A percentile compares a stretch with the other conserved stretches of the same genome.
Conservation (phyloP, 2,329 filamentous ascomycete species). For the Colletotrichum sp. region DNA sequence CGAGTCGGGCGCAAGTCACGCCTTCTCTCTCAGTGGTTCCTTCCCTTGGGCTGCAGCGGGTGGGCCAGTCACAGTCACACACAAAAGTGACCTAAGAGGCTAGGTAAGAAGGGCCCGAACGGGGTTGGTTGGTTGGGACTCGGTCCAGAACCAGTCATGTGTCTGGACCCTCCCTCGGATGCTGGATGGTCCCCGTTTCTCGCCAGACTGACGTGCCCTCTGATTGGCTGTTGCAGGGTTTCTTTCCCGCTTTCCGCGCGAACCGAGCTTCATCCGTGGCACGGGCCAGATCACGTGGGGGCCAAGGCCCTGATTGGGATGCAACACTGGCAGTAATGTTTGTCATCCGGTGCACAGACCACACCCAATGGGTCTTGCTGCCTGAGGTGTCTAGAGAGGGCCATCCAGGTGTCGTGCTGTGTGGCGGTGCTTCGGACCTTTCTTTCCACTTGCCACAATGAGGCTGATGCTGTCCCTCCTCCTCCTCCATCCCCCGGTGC, state of each 20-base stretch:
- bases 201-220: not conserved
- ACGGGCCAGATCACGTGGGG: slow-evolving; percentile 13
- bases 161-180: not conserved
- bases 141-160: slow-evolving; percentile 10
- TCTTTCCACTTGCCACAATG: not conserved
- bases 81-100: not conserved
- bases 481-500: too few species aligned
- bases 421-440: not conserved
- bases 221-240: not conserved
- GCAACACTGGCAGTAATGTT: not conserved
- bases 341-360: not conserved
- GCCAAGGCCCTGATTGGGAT: not conserved
- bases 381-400: not conserved
- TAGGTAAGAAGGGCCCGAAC: not conserved
- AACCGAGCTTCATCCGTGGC: not conserved
- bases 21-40: not conserved
- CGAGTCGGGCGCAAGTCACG: slow-evolving; percentile 15
- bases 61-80: not conserved
- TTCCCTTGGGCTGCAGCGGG: not conserved
- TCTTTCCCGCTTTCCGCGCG: not conserved
- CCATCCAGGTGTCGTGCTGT: not conserved
- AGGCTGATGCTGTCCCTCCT: not conserved
- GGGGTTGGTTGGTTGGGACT: not conserved
- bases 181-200: not conserved
- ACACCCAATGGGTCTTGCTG: not conserved